Conservation (phyloP, 176 grass and related monocot genomes). For the Cenchrus fungigraminus region DNA sequence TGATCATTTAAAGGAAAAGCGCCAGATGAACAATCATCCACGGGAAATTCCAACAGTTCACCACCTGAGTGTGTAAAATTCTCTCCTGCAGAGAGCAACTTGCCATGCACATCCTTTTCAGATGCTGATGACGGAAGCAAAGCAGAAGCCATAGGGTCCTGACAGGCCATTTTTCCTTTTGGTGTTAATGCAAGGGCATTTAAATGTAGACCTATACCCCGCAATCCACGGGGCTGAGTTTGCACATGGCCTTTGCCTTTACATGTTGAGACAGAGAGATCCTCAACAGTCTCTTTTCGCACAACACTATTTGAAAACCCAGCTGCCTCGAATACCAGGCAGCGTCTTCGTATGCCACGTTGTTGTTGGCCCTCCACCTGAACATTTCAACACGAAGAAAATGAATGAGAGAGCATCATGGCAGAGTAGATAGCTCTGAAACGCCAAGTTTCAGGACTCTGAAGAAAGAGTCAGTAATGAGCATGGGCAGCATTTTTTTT, state of each 20-base stretch:
- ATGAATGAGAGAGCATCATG: constrained; percentile 21
- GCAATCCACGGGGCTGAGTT: constrained; percentile 51
- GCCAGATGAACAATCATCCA: constrained; percentile 57
- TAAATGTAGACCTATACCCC: constrained; percentile 91
- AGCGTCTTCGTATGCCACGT: constrained; percentile 87
- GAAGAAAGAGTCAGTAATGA: constrained; percentile 15
- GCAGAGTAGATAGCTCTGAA: not conserved
- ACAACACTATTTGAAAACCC: constrained; percentile 52
- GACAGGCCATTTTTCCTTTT: constrained; percentile 60
- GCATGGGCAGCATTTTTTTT: not conserved
- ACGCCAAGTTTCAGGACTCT: not conserved
- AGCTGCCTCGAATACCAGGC: constrained; percentile 82
- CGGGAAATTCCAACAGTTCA: constrained; percentile 51
- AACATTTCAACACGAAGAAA: constrained; percentile 29
- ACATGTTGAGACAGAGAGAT: constrained; percentile 46
- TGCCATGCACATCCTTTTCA: constrained; percentile 51
- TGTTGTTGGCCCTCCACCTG: constrained; percentile 84
- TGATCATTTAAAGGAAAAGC: constrained; percentile 57
- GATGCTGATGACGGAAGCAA: constrained; percentile 52
- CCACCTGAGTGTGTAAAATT: constrained; percentile 39
- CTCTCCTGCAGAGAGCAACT: constrained; percentile 55
- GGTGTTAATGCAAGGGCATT: constrained; percentile 81
- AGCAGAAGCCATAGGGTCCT: constrained; percentile 44
- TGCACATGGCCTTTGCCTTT: constrained; percentile 61
- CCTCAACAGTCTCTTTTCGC: constrained; percentile 31